Evolutionary conservation across 176 grass and related monocot genomes (phyloP).

Genomic region (Bromus sterilis): DNA sequence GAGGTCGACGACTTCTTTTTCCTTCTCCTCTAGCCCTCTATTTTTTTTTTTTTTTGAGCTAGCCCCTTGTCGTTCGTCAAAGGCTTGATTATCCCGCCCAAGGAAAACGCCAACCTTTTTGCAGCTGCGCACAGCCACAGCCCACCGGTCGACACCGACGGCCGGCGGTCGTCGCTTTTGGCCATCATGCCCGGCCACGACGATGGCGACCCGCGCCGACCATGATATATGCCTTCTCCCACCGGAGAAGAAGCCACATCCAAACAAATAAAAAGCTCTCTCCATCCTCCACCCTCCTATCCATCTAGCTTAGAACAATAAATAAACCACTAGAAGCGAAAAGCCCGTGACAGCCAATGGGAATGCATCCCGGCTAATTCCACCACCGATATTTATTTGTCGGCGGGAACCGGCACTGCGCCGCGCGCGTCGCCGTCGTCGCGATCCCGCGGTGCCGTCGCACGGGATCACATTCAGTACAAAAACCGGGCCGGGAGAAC

Average conservation of each 20-base stretch:
- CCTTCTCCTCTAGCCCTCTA: not conserved
- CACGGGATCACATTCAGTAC: not conserved
- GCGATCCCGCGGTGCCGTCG: not conserved
- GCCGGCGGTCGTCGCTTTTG: not conserved
- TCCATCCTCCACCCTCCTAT: not conserved
- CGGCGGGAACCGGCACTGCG: not conserved
- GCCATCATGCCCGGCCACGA: not conserved
- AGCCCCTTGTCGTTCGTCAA: not conserved
- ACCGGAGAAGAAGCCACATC: conserved; percentile 3
- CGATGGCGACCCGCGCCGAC: conserved; percentile 24
- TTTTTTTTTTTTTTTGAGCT: too few species aligned
- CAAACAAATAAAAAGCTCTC: not conserved
- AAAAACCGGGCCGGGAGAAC: not conserved
- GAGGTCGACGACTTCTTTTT: not conserved
- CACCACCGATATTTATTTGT: too few species aligned
- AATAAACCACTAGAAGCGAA: not conserved
- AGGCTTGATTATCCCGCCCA: not conserved
- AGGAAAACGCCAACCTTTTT: not conserved
- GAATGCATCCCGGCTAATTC: not conserved
- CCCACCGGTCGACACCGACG: not conserved
- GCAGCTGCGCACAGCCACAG: not conserved
- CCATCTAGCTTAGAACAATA: not conserved
- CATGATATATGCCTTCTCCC: conserved; percentile 32
- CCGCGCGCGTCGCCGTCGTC: not conserved
- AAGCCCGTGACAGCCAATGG: not conserved